phyloP scores from a whole-genome alignment of 257 asterid genomes.

The Penstemon davidsonii region DNA sequence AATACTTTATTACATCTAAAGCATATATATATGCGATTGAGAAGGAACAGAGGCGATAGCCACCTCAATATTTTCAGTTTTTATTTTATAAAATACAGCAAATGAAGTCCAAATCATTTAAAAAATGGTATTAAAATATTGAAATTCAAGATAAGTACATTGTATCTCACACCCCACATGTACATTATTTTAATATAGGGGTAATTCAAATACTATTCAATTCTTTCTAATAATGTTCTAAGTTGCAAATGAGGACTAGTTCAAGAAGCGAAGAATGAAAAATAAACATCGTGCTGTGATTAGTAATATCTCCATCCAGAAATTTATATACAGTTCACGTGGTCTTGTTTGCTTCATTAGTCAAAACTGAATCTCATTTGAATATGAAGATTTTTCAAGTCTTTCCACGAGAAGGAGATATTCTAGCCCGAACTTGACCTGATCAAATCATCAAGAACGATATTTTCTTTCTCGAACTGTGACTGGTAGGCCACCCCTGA shows the following conservation, averaged over 20 bases:
- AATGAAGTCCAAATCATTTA: slow-evolving; percentile 7
- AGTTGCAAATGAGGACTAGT: not conserved
- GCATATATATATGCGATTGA: too few relatives aligned
- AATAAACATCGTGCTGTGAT: not conserved
- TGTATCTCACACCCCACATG: not conserved
- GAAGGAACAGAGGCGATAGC: too few relatives aligned
- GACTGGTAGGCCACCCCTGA: slow-evolving; percentile 42
- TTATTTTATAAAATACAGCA: too few relatives aligned
- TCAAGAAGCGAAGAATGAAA: not conserved
- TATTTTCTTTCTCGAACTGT: slow-evolving; percentile 18
- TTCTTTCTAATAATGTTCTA: not conserved
- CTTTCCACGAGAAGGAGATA: not conserved
- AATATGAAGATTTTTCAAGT: not conserved
- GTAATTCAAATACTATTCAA: not conserved
- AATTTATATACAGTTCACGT: not conserved
- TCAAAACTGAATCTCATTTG: not conserved
- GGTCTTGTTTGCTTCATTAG: not conserved
- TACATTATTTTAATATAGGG: not conserved
- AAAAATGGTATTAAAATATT: not conserved
- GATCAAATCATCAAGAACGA: too few relatives aligned
- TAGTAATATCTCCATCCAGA: too few relatives aligned
- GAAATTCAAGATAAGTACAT: not conserved
- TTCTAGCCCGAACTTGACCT: not conserved
- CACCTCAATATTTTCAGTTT: too few relatives aligned
- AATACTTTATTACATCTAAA: too few relatives aligned